Percentiles rank a stretch among this genome's conserved stretches.
Evolutionary conservation across 371 early-diverging fungal species (phyloP).

Genomic region (Nematocida sp.): DNA sequence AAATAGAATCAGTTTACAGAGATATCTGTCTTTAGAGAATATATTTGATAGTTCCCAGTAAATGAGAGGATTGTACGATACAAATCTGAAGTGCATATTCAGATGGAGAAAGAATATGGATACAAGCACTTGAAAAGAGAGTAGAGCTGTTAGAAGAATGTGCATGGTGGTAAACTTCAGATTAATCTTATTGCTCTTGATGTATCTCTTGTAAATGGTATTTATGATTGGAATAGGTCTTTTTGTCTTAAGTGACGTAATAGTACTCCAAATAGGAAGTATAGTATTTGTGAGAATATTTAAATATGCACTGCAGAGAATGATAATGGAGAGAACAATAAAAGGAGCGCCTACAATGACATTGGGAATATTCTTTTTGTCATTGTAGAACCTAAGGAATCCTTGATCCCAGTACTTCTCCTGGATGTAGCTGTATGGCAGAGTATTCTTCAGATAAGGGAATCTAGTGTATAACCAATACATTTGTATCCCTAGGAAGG

Average conservation of each 20-base stretch:
- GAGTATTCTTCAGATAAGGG: conserved; percentile 3
- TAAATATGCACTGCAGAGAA: background rate
- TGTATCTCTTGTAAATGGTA: background rate
- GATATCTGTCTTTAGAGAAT: background rate
- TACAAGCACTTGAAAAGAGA: conserved; percentile 56
- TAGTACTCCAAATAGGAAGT: too few species aligned
- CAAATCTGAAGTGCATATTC: conserved; percentile 63
- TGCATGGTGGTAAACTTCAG: background rate
- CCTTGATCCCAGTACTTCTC: conserved; percentile 64
- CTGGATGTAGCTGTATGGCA: conserved; percentile 63
- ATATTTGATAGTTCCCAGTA: conserved; percentile 54
- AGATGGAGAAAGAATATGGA: conserved; percentile 61
- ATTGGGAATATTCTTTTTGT: conserved; percentile 61
- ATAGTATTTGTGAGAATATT: too few species aligned
- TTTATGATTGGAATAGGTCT: too few species aligned
- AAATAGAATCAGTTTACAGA: conserved; percentile 34
- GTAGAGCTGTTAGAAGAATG: conserved; percentile 40
- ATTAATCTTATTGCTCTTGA: background rate
- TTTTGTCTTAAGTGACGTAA: background rate
- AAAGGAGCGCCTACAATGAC: conserved; percentile 59
- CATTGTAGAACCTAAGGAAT: conserved; percentile 58
- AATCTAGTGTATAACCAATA: conserved; percentile 49
- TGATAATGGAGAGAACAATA: conserved; percentile 47
- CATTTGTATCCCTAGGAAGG: conserved; percentile 51
- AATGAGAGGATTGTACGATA: conserved; percentile 62